A percentile compares a stretch with the other conserved stretches of the same genome.
phyloP scores from a whole-genome alignment of 192 early-diverging fungal species.

The Coemansia reversa region DNA sequence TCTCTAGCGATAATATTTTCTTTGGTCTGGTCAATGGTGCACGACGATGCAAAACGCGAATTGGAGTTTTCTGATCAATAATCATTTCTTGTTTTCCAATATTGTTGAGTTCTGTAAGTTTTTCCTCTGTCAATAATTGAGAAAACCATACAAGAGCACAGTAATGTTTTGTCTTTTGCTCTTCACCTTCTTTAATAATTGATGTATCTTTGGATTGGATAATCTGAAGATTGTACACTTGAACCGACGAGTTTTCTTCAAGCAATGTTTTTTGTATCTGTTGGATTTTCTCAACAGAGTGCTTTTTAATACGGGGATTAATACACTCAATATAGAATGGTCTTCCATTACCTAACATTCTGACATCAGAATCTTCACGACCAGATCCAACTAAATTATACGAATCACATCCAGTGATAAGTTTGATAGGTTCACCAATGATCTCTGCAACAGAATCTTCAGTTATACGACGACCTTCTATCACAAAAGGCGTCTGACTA shows the following conservation, averaged over 20 bases:
- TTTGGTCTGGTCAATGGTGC: slow-evolving; percentile 61
- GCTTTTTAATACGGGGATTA: slow-evolving; percentile 64
- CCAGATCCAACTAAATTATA: slow-evolving; percentile 84
- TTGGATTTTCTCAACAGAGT: slow-evolving; percentile 40
- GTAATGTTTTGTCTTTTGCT: slow-evolving; percentile 72
- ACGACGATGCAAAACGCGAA: slow-evolving; percentile 71
- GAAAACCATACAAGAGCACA: slow-evolving; percentile 70
- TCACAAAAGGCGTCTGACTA: slow-evolving; percentile 83
- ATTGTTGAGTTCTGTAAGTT: slow-evolving; percentile 58
- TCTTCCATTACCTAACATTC: slow-evolving; percentile 88
- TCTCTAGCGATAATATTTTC: slow-evolving; percentile 54
- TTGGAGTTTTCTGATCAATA: slow-evolving; percentile 68
- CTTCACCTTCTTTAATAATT: slow-evolving; percentile 73
- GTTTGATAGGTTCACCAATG: slow-evolving; percentile 61
- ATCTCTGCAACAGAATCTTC: slow-evolving; percentile 81
- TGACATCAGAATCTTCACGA: slow-evolving; percentile 91
- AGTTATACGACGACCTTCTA: slow-evolving; percentile 66
- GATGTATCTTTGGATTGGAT: slow-evolving; percentile 57
- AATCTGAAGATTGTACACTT: slow-evolving; percentile 53
- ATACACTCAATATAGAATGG: slow-evolving; percentile 89
- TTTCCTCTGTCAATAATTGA: slow-evolving; percentile 50
- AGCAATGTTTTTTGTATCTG: slow-evolving; percentile 53
- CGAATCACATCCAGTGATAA: slow-evolving; percentile 58
- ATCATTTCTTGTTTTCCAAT: slow-evolving; percentile 50
- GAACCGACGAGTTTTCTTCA: slow-evolving; percentile 55